Evolutionary conservation across 2,329 filamentous ascomycete genomes (phyloP).

Genomic region (Aspergillus bombycis): DNA sequence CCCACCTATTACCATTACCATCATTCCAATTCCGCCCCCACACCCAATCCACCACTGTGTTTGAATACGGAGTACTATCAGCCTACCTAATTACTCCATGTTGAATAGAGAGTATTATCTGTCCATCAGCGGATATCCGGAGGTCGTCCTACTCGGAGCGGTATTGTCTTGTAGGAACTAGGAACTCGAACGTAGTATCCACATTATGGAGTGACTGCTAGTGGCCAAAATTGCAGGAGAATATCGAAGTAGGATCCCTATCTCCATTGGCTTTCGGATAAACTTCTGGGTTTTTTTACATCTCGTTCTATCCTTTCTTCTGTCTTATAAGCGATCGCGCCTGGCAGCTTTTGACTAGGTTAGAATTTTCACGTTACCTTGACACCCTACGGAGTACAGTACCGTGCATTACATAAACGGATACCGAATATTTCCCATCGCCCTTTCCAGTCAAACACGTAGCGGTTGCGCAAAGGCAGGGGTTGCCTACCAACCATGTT

Average conservation of each 20-base stretch:
- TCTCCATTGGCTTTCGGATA: neutral
- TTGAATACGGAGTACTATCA: neutral
- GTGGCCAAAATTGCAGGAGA: neutral
- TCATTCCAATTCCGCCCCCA: neutral
- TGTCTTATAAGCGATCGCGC: neutral
- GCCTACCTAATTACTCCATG: neutral
- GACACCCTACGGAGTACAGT: neutral
- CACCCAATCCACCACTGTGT: neutral
- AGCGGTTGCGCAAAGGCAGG: constrained; percentile 8
- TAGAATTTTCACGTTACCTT: neutral
- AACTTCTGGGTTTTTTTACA: neutral
- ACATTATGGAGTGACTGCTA: neutral
- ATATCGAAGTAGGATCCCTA: neutral
- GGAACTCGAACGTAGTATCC: neutral
- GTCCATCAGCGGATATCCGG: neutral
- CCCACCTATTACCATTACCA: neutral
- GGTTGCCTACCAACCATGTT: constrained; percentile 15
- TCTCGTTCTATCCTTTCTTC: neutral
- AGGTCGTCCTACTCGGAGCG: too few relatives aligned
- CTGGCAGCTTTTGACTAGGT: neutral
- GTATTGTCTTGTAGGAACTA: neutral
- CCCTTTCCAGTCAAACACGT: constrained; percentile 14
- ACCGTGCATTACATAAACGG: neutral
- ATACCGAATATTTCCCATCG: neutral
- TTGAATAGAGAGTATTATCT: neutral